These are phyloP conservation scores for Capsicum chinense DNA, from an alignment of 257 asterid species.

Conservation along the genomic window DNA sequence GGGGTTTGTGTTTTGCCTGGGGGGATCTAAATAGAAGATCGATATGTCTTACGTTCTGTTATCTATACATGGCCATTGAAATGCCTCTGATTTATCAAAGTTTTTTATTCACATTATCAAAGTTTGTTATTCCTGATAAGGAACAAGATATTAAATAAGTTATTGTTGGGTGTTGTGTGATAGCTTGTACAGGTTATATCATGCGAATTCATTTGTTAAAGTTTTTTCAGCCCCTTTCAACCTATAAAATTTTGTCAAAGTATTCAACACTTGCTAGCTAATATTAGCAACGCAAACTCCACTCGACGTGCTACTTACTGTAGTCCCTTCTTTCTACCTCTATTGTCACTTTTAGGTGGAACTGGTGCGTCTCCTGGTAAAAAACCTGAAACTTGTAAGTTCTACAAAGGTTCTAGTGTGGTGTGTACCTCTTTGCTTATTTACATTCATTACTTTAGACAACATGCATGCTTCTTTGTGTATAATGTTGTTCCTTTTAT, in stretches of 20 bases:
- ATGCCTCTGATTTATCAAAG: background rate
- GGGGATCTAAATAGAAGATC: background rate
- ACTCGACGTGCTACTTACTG: background rate
- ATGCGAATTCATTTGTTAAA: background rate
- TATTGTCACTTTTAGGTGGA: constrained; percentile 66
- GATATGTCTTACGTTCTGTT: background rate
- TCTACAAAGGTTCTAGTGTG: constrained; percentile 88
- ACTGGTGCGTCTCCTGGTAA: constrained; percentile 98
- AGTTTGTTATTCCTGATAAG: background rate
- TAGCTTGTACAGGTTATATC: background rate
- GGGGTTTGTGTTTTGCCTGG: too few species aligned
- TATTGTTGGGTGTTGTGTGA: background rate
- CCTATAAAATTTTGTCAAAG: background rate
- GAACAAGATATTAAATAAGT: background rate
- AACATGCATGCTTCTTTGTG: background rate
- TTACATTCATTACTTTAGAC: constrained; percentile 20
- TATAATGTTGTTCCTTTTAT: constrained; percentile 21
- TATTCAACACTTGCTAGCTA: background rate
- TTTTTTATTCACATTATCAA: background rate
- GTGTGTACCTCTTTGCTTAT: constrained; percentile 50
- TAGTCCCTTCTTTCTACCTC: constrained; percentile 25
- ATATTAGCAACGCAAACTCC: background rate
- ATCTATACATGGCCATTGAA: background rate
- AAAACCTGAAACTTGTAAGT: constrained; percentile 89
- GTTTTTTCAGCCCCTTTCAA: background rate